phyloP scores from a whole-genome alignment of 352 stramenopile genomes.

The Globisporangium middletonii region DNA sequence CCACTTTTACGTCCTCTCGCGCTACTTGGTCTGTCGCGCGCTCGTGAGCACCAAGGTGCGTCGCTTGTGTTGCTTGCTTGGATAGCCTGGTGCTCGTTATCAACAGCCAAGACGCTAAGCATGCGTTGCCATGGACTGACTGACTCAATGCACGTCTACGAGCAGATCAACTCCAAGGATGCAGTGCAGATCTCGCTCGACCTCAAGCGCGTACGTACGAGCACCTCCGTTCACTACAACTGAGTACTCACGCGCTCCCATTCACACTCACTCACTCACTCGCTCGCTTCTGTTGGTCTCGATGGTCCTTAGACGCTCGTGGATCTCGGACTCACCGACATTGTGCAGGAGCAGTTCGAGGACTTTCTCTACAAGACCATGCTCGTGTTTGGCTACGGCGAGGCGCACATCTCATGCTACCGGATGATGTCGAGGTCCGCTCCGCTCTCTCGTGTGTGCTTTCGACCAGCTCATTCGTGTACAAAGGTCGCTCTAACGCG shows the following conservation, averaged over 20 bases:
- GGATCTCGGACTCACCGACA: slow-evolving; percentile 79
- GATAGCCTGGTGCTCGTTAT: neutral
- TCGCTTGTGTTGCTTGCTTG: neutral
- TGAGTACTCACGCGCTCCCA: neutral
- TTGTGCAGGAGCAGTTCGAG: slow-evolving; percentile 86
- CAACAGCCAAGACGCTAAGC: neutral
- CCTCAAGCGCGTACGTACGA: slow-evolving; percentile 62
- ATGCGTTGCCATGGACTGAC: neutral
- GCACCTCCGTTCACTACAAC: neutral
- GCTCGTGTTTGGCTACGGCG: slow-evolving; percentile 83
- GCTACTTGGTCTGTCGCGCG: slow-evolving; percentile 79
- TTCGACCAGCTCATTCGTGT: neutral
- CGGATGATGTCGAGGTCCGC: slow-evolving; percentile 84
- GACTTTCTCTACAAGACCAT: slow-evolving; percentile 90
- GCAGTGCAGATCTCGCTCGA: slow-evolving; percentile 86
- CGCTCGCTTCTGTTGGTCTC: neutral
- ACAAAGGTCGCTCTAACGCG: neutral
- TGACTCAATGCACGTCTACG: neutral
- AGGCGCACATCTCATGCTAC: slow-evolving; percentile 80
- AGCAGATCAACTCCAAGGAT: slow-evolving; percentile 77
- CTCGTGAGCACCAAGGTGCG: slow-evolving; percentile 80
- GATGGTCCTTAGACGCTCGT: slow-evolving; percentile 60
- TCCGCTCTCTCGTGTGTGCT: neutral
- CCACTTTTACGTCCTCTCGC: slow-evolving; percentile 86
- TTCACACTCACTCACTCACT: neutral